Conservation (phyloP, 2,329 filamentous ascomycete species). For the Onygenales sp. region DNA sequence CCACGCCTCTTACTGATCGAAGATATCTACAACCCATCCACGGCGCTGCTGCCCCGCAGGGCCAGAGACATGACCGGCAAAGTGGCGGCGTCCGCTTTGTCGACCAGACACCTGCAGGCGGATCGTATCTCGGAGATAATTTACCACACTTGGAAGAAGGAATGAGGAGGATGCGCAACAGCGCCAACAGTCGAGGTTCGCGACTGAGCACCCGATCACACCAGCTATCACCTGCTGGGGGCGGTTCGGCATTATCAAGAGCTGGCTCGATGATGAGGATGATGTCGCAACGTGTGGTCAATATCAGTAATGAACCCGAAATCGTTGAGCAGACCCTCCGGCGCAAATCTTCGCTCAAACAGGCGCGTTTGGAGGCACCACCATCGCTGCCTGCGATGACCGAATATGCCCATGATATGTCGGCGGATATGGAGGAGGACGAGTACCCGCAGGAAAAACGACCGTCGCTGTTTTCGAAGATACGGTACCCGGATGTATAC, state of each 20-base stretch:
- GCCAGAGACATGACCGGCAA: constrained; percentile 39
- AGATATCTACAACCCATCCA: constrained; percentile 49
- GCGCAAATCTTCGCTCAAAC: constrained; percentile 43
- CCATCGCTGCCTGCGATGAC: constrained; percentile 40
- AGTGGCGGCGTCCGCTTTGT: constrained; percentile 47
- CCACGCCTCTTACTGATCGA: constrained; percentile 49
- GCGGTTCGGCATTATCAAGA: constrained; percentile 53
- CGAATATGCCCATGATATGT: constrained; percentile 37
- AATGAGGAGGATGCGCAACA: constrained; percentile 43
- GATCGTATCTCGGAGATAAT: constrained; percentile 52
- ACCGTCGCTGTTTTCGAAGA: constrained; percentile 17
- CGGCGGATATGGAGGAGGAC: constrained; percentile 22
- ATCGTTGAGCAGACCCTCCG: constrained; percentile 63
- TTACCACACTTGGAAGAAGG: constrained; percentile 52
- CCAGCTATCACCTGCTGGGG: constrained; percentile 55
- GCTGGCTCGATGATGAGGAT: constrained; percentile 68
- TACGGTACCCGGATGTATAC: constrained; percentile 20
- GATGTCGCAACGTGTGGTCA: constrained; percentile 97
- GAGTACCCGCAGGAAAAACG: constrained; percentile 29
- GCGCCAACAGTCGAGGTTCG: constrained; percentile 35
- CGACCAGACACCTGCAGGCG: constrained; percentile 25
- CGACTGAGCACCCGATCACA: constrained; percentile 25
- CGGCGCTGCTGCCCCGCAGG: constrained; percentile 35
- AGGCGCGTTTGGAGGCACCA: constrained; percentile 44
- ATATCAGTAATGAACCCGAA: constrained; percentile 88